These are phyloP conservation scores for Borealophlyctis nickersoniae DNA, from an alignment of 192 early-diverging fungal species.

Conservation along the genomic window DNA sequence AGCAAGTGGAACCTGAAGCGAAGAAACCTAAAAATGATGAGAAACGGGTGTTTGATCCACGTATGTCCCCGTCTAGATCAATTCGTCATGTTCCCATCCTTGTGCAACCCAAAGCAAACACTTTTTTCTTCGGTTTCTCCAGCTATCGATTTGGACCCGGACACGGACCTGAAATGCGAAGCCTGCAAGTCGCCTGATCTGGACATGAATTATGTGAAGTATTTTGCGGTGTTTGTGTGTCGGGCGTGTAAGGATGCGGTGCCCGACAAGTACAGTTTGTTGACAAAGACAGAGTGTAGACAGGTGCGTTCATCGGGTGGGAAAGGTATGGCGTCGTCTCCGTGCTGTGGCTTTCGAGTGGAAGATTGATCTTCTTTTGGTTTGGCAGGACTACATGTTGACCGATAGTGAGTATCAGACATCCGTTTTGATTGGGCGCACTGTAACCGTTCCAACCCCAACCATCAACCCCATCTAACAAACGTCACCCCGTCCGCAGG, in stretches of 20 bases:
- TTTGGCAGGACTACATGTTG: conserved; percentile 89
- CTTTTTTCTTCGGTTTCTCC: no score
- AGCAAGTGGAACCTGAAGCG: conserved; percentile 37
- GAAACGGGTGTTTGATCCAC: conserved; percentile 21
- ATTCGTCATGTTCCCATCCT: no score
- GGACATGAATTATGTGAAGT: conserved; percentile 65
- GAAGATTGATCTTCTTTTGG: no score
- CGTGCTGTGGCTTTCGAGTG: conserved; percentile 18
- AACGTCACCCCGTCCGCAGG: no score
- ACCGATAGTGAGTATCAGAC: conserved; percentile 71
- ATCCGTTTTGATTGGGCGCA: conserved; percentile 4
- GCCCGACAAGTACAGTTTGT: conserved; percentile 85
- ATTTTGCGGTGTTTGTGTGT: conserved; percentile 80
- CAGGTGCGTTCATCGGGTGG: no score
- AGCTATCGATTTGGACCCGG: conserved; percentile 26
- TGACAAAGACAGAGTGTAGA: conserved; percentile 95
- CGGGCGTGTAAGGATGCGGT: conserved; percentile 64
- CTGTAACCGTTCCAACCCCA: no score
- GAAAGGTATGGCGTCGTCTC: background rate
- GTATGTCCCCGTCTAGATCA: no score
- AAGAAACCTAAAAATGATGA: conserved; percentile 30
- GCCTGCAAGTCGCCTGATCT: conserved; percentile 85
- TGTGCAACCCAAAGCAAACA: no score
- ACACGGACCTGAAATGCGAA: conserved; percentile 66
- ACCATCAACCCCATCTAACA: no score